These are phyloP conservation scores for Pseudogymnoascus sp. DNA, from an alignment of 2,329 filamentous ascomycete species.

Conservation along the genomic window DNA sequence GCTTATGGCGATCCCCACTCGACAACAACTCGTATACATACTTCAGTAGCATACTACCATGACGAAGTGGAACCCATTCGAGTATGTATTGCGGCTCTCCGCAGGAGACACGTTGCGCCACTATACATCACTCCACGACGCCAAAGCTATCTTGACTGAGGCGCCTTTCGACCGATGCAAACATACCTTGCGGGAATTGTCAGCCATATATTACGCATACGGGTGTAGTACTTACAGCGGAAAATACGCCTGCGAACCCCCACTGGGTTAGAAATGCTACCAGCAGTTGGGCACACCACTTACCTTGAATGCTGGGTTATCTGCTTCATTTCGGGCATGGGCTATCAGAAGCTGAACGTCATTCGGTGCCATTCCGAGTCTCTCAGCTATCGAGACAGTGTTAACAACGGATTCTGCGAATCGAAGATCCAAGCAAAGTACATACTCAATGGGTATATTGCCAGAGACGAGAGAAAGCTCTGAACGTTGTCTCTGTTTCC, in stretches of 20 bases:
- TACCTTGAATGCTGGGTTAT: conserved; percentile 49
- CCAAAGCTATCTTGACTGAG: conserved; percentile 14
- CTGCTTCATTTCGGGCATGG: conserved; percentile 46
- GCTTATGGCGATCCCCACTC: not conserved
- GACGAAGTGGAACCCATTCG: not conserved
- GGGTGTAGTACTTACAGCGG: conserved; percentile 41
- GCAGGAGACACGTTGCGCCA: not conserved
- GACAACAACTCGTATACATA: not conserved
- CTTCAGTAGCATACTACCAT: not conserved
- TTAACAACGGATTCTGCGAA: not conserved
- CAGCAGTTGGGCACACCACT: conserved; percentile 15
- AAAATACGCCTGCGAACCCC: conserved; percentile 43
- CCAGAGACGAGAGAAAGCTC: conserved; percentile 45
- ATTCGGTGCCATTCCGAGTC: conserved; percentile 45
- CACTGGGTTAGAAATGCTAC: not conserved
- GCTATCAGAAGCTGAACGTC: conserved; percentile 50
- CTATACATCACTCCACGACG: not conserved
- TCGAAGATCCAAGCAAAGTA: conserved; percentile 17
- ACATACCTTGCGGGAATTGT: conserved; percentile 41
- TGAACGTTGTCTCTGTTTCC: conserved; percentile 48
- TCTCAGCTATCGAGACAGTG: conserved; percentile 10
- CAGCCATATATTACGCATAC: conserved; percentile 11
- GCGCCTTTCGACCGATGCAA: conserved; percentile 53
- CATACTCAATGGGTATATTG: conserved; percentile 45
- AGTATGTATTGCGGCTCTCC: not conserved